These are phyloP conservation scores for Diospyros lotus DNA, from an alignment of 148 eudicot genomes.

Conservation along the genomic window DNA sequence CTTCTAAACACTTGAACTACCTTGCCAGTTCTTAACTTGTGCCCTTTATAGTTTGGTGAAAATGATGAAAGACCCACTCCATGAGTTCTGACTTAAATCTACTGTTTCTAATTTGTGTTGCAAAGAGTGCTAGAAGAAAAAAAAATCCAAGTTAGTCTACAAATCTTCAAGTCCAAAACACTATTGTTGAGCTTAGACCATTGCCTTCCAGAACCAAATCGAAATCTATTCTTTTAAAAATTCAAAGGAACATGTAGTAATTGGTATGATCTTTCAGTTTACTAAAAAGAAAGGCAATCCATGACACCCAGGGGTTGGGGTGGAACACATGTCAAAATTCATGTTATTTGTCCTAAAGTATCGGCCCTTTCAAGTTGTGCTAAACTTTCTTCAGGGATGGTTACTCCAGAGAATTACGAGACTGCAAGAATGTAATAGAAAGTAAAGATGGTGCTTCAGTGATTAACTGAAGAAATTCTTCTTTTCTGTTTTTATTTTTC, in stretches of 20 bases:
- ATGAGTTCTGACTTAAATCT: too few relatives aligned
- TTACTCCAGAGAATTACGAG: neutral
- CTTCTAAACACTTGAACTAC: too few relatives aligned
- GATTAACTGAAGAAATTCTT: neutral
- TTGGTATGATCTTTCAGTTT: neutral
- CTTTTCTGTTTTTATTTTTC: too few relatives aligned
- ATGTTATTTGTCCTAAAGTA: neutral
- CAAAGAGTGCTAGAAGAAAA: too few relatives aligned
- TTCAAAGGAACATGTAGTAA: neutral
- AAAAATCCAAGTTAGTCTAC: neutral
- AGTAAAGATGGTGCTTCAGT: neutral
- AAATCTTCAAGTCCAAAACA: neutral
- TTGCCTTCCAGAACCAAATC: neutral
- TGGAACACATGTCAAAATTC: neutral
- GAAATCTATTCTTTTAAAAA: neutral
- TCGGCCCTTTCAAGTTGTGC: too few relatives aligned
- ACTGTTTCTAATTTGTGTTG: too few relatives aligned
- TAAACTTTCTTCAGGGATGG: too few relatives aligned
- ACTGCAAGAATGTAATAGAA: constrained; percentile 1
- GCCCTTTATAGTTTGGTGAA: too few relatives aligned
- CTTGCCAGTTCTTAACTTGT: too few relatives aligned
- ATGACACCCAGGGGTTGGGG: too few relatives aligned
- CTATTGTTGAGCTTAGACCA: neutral
- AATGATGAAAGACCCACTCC: too few relatives aligned
- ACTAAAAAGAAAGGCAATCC: neutral